These are phyloP conservation scores for Elsinoe ampelina DNA, from an alignment of 2,329 filamentous ascomycete species.

Conservation along the genomic window DNA sequence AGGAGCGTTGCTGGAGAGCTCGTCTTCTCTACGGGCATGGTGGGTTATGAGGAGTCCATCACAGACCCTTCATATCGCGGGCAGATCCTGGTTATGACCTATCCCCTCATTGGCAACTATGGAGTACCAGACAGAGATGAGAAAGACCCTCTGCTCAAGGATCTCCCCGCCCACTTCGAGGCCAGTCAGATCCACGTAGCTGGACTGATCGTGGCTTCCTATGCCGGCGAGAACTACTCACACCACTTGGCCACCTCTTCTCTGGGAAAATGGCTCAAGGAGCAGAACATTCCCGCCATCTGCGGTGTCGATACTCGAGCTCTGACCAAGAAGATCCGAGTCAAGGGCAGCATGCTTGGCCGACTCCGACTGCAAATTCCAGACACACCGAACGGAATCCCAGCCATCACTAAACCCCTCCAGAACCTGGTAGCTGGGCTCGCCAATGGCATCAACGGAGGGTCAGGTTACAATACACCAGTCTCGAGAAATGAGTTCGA, in stretches of 20 bases:
- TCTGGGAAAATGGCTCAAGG: constrained; percentile 88
- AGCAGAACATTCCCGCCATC: constrained; percentile 87
- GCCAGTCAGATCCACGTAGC: constrained; percentile 87
- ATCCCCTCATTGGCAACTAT: constrained; percentile 94
- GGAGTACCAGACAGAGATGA: constrained; percentile 83
- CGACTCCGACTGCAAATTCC: constrained; percentile 68
- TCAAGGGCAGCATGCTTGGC: constrained; percentile 93
- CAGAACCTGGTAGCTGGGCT: constrained; percentile 25
- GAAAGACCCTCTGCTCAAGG: constrained; percentile 73
- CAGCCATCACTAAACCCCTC: constrained; percentile 32
- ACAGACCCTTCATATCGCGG: constrained; percentile 82
- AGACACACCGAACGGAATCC: constrained; percentile 22
- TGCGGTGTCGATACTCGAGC: constrained; percentile 90
- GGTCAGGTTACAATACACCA: constrained; percentile 19
- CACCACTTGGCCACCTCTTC: constrained; percentile 89
- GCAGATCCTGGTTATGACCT: constrained; percentile 94
- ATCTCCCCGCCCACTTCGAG: constrained; percentile 88
- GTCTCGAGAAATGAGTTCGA: constrained; percentile 50
- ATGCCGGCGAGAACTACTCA: constrained; percentile 89
- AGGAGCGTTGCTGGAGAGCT: constrained; percentile 94
- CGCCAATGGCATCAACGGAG: constrained; percentile 27
- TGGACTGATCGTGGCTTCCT: constrained; percentile 81
- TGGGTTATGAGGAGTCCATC: constrained; percentile 91
- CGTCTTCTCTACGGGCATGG: constrained; percentile 99
- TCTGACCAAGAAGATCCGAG: constrained; percentile 85